Evolutionary conservation across 768 basidiomycete species (phyloP), one percentile per base, ranked within the genome.

Genomic region (Boletus rufocinnamomeus): DNA sequence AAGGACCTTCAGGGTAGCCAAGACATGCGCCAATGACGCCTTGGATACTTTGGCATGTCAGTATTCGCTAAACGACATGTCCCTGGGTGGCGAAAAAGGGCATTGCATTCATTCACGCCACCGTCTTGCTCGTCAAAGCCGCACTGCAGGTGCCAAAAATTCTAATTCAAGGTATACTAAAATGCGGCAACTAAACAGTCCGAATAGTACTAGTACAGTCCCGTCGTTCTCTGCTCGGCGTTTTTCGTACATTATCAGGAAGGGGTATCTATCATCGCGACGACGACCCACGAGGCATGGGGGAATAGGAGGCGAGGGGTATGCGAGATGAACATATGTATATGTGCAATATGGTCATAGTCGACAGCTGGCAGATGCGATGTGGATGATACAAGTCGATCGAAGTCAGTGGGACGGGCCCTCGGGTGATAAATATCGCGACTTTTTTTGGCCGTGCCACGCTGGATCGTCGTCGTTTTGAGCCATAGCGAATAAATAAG

Each of bases 131-230:
- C 49, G 43, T 40, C 54, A 23, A 23, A 52, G 4, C 48, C 54
- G 19, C 16, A 34, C n/a, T 34, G 52, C 16, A 45, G 32, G 54
- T 58, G 58, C 56, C 69, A 73, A 70, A 70, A 73, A 64, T 67
- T 71, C 70, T 73, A 73, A 54, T 72, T 72, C 70, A 62, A 71
- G 72, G 72, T 73, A 71, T 71, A 71, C 71, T 72, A 66, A 69
- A 56, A 63, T 69, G 66, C 56, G 53, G 19, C 57, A 69, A 66
- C 62, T 65, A 73, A 73, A 67, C 63, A 70, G 54, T 71, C 72
- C 70, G 35, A 56, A 56, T 69, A 57, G 55, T 71, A 73, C 59
- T 72, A 54, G 68, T 71, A 73, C 70, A 73, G 63, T 73, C 72
- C 72, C 38, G 47, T 65, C 69, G 14, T 62, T 69, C 62, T 55